A percentile compares a stretch with the other conserved stretches of the same genome.
These are phyloP conservation scores for Przewalskia tangutica DNA, from an alignment of 257 asterid species.

Conservation along the genomic window DNA sequence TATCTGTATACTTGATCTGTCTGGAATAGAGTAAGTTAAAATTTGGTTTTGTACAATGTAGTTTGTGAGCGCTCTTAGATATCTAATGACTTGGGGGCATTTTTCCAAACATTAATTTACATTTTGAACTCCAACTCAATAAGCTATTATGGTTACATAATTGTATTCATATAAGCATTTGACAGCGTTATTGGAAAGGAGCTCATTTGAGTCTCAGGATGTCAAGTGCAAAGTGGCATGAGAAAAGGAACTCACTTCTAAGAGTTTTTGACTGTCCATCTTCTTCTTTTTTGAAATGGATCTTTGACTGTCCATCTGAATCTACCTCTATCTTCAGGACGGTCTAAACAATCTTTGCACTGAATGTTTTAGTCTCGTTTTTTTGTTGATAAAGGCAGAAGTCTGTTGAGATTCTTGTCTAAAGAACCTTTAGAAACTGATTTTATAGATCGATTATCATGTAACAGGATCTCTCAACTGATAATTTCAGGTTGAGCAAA, in stretches of 20 bases:
- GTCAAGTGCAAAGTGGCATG: not conserved
- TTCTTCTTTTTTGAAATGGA: not conserved
- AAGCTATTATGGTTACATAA: not conserved
- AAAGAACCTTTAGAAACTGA: conserved; percentile 28
- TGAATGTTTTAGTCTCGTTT: not conserved
- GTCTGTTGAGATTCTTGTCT: conserved; percentile 13
- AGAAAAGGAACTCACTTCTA: not conserved
- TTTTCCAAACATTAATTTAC: not conserved
- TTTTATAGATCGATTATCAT: conserved; percentile 48
- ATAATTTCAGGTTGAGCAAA: conserved; percentile 82
- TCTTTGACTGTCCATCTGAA: not conserved
- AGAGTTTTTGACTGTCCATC: not conserved
- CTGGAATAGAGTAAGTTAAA: not conserved
- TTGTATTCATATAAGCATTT: not conserved
- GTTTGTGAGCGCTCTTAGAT: not conserved
- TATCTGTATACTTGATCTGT: not conserved
- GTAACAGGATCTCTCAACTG: conserved; percentile 71
- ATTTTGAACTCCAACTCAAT: not conserved
- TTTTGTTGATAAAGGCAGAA: not conserved
- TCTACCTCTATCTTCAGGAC: not conserved
- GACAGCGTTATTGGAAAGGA: not conserved
- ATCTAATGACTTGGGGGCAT: not conserved
- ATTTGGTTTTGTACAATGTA: not conserved
- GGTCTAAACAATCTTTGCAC: not conserved
- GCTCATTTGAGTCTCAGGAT: not conserved